These are phyloP conservation scores for Chlamydomonas incerta DNA, from an alignment of 139 green algal species.

Conservation along the genomic window DNA sequence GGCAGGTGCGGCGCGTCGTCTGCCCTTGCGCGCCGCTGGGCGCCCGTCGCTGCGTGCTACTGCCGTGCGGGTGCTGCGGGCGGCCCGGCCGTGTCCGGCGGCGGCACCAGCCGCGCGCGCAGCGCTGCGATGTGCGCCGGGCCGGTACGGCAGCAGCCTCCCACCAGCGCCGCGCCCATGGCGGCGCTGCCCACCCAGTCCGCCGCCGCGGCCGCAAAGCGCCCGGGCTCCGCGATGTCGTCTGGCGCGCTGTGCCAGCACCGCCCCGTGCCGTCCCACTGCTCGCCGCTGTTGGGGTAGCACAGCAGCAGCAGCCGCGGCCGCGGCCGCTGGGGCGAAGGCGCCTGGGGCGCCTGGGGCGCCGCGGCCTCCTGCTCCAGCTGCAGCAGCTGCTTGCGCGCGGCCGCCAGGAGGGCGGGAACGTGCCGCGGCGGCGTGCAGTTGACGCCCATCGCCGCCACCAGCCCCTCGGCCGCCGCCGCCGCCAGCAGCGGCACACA, in stretches of 20 bases:
- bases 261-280: constrained; percentile 33
- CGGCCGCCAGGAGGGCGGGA: constrained; percentile 13
- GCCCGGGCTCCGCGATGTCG: not conserved
- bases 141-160: constrained; percentile 47
- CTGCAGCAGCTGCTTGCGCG: not conserved
- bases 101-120: not conserved
- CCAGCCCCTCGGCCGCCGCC: constrained; percentile 15
- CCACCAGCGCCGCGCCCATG: constrained; percentile 26
- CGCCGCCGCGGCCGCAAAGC: constrained; percentile 29
- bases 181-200: constrained; percentile 23
- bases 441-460: constrained; percentile 54
- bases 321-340: not conserved
- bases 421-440: constrained; percentile 47
- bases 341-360: not conserved
- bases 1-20: no score
- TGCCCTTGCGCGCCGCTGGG: no score
- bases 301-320: constrained; percentile 22
- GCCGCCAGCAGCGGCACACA: constrained; percentile 30
- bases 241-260: constrained; percentile 37
- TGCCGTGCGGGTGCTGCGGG: no score
- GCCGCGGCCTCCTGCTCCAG: not conserved
- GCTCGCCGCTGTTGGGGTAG: constrained; percentile 59
- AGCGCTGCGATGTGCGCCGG: constrained; percentile 37
- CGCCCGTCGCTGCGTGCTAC: no score
- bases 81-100: no score